Conservation (phyloP, 768 basidiomycete genomes). For the Tricholoma bakamatsutake region DNA sequence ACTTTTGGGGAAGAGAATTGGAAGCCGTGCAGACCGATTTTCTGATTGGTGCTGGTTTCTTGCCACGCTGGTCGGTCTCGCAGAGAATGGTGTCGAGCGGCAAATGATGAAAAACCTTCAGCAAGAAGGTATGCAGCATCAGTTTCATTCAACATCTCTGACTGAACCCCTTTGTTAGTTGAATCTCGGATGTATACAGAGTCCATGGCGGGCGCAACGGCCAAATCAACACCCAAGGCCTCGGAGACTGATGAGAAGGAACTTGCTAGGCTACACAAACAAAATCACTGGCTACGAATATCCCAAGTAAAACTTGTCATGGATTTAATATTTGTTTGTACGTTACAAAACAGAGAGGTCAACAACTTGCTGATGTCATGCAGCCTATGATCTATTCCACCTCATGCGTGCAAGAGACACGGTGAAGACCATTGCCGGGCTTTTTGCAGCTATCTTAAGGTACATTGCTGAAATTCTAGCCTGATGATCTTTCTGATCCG, state of each 20-base stretch:
- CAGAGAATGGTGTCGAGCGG: slow-evolving; percentile 79
- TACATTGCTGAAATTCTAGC: slow-evolving; percentile 21
- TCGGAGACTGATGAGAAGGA: slow-evolving; percentile 66
- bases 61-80: slow-evolving; percentile 71
- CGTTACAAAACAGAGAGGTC: slow-evolving; percentile 12
- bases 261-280: slow-evolving; percentile 56
- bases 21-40: slow-evolving; percentile 65
- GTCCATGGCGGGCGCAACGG: slow-evolving; percentile 64
- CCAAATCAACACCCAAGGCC: slow-evolving; percentile 58
- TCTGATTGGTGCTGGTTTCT: slow-evolving; percentile 88
- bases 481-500: slow-evolving; percentile 9
- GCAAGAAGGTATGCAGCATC: slow-evolving; percentile 47
- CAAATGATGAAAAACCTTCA: slow-evolving; percentile 60
- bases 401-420: slow-evolving; percentile 54
- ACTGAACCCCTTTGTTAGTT: slow-evolving; percentile 34
- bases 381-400: slow-evolving; percentile 78
- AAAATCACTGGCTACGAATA: slow-evolving; percentile 73
- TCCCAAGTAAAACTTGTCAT: slow-evolving; percentile 67
- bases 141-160: background rate
- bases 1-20: slow-evolving; percentile 56
- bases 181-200: slow-evolving; percentile 69
- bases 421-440: slow-evolving; percentile 60
- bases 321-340: slow-evolving; percentile 88
- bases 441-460: slow-evolving; percentile 72
- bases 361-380: background rate